Conservation (phyloP, 2,329 filamentous ascomycete species). For the Torrubiellomyces zombiae region DNA sequence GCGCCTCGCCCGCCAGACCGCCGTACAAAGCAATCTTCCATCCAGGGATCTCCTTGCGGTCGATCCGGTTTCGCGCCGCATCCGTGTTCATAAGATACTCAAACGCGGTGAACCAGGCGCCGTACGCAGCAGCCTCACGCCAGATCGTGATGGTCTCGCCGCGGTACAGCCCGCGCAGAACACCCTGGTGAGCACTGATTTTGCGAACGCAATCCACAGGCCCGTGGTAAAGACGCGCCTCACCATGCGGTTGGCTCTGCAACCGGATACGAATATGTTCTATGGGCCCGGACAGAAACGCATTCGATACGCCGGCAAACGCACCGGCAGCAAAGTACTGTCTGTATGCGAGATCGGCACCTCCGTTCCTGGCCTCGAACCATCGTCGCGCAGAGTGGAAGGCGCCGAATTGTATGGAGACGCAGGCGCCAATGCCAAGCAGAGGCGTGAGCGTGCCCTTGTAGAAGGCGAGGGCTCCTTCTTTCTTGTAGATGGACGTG, state of each 20-base stretch:
- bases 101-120: slow-evolving; percentile 86
- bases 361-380: slow-evolving; percentile 63
- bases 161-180: slow-evolving; percentile 64
- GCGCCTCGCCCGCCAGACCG: slow-evolving; percentile 78
- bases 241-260: slow-evolving; percentile 89
- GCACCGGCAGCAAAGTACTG: slow-evolving; percentile 88
- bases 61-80: slow-evolving; percentile 57
- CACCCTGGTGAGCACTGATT: slow-evolving; percentile 46
- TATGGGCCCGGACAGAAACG: slow-evolving; percentile 73
- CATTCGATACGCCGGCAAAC: slow-evolving; percentile 85
- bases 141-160: slow-evolving; percentile 73
- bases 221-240: slow-evolving; percentile 59
- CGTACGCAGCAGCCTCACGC: slow-evolving; percentile 88
- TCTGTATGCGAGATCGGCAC: slow-evolving; percentile 49
- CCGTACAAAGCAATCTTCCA: slow-evolving; percentile 87
- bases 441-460: slow-evolving; percentile 93
- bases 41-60: slow-evolving; percentile 60
- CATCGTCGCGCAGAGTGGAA: slow-evolving; percentile 84
- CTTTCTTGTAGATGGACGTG: slow-evolving; percentile 67
- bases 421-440: slow-evolving; percentile 90
- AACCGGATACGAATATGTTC: slow-evolving; percentile 94
- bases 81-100: slow-evolving; percentile 94
- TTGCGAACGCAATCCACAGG: slow-evolving; percentile 85
- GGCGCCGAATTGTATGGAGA: slow-evolving; percentile 94
- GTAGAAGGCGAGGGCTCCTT: slow-evolving; percentile 88